These are phyloP conservation scores for Pleurotus djamor DNA, from an alignment of 768 basidiomycete genomes.

Conservation along the genomic window DNA sequence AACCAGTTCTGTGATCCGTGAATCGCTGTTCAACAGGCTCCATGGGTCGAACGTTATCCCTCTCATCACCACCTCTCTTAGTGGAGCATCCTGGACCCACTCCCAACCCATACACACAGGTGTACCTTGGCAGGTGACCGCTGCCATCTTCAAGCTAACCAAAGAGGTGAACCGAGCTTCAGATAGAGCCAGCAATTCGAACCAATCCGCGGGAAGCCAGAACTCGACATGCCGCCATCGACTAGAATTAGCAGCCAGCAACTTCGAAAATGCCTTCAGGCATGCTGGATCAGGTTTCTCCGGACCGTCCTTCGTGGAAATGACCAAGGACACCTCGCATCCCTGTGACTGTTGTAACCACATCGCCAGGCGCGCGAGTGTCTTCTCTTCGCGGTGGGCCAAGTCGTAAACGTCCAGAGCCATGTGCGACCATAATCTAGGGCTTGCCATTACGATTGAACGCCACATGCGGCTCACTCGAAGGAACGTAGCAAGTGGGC, in stretches of 20 bases:
- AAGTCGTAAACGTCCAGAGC: background rate
- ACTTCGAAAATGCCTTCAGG: background rate
- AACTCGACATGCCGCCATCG: background rate
- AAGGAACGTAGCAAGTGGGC: background rate
- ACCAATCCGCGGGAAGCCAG: background rate
- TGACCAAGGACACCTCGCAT: background rate
- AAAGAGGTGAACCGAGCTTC: background rate
- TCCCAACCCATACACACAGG: background rate
- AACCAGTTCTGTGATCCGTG: constrained; percentile 4
- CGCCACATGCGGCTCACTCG: constrained; percentile 1
- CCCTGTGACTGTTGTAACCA: background rate
- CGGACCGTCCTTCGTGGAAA: background rate
- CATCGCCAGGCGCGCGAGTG: background rate
- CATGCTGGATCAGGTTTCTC: background rate
- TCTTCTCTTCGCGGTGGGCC: background rate
- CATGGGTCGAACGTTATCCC: background rate
- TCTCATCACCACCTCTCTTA: background rate
- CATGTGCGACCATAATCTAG: background rate
- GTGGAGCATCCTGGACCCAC: background rate
- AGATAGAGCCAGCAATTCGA: background rate
- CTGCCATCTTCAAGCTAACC: background rate
- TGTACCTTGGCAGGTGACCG: background rate
- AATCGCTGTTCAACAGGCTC: background rate
- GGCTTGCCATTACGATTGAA: background rate
- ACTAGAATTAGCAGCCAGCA: background rate